Base-by-base conservation (phyloP, 176 grass and related monocot genomes). In the Zoysia pacifica region DNA sequence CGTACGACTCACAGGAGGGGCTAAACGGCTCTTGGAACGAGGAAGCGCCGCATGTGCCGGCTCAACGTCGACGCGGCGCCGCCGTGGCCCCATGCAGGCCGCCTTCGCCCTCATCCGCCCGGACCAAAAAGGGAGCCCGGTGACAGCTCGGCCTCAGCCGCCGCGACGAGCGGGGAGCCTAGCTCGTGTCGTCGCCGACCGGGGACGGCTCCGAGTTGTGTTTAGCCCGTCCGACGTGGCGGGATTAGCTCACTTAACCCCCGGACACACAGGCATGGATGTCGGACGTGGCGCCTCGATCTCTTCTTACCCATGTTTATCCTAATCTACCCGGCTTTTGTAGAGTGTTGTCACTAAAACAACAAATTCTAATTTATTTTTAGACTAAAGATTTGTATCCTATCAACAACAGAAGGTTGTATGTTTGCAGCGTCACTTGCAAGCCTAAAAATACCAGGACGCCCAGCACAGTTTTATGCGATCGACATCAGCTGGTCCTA, bases 11-110 rank as follows among this genome's bases (percentile, higher is more conserved):
- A 28, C 28, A 5, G 44, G 64, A 5, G 41, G 40, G 53, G 18
- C 36, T 28, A 66, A 86, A 38, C 77, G 86, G 65, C 86, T 38
- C 63, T 89, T 89, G 79, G 83, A 62, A 72, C 0, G 53, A 80
- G 80, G 9, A 92, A 92, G 80, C 90, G 86, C 90, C 86, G 77
- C 70, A 76, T 86, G 58, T 19, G 48, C 64, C 43, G 11, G 48
- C 1, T 14, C 6, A 5, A 16, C 40, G 70, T 48, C 90, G 79
- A 83, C 84, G 77, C 86, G 78, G 81, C 63, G 42, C 44, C 3
- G 8, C 47, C 48, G n/a, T 79, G 80, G 62, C 49, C 73, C 78
- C 73, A 70, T 47, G 46, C 65, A 58, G 3, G 36, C 41, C 19
- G 10, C 46, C 59, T 19, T 19, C 37, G 77, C 59, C 36, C 71